These are phyloP conservation scores for Sclerospora graminicola DNA, from an alignment of 352 stramenopile genomes.

Conservation along the genomic window DNA sequence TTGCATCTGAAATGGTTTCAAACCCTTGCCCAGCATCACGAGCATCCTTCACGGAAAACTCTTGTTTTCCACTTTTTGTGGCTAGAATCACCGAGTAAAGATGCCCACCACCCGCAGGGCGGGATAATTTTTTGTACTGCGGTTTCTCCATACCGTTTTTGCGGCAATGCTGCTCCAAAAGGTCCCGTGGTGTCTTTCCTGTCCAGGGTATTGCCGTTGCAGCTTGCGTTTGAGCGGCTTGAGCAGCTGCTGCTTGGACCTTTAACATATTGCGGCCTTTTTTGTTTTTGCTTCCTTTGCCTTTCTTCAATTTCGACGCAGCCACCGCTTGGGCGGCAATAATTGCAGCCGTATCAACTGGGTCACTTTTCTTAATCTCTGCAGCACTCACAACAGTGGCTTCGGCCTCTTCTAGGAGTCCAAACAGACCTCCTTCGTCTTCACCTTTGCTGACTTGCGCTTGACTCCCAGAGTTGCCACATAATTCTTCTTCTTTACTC, in stretches of 20 bases:
- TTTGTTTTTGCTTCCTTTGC: slow-evolving; percentile 27
- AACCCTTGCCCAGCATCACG: slow-evolving; percentile 34
- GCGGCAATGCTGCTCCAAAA: slow-evolving; percentile 83
- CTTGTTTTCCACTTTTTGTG: slow-evolving; percentile 32
- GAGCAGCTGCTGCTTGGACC: slow-evolving; percentile 10
- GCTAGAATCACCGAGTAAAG: slow-evolving; percentile 48
- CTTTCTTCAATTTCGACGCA: slow-evolving; percentile 18
- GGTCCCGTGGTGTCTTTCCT: slow-evolving; percentile 78
- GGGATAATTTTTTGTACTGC: slow-evolving; percentile 55
- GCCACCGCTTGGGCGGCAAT: slow-evolving; percentile 16
- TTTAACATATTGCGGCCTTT: slow-evolving; percentile 22
- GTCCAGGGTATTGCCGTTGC: slow-evolving; percentile 31
- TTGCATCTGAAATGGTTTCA: slow-evolving; percentile 54
- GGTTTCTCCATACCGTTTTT: slow-evolving; percentile 79
- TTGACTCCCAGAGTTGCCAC: too few species aligned
- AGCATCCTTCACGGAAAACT: slow-evolving; percentile 29
- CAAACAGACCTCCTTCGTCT: slow-evolving; percentile 33
- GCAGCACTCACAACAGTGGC: slow-evolving; percentile 21
- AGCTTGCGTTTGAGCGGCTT: slow-evolving; percentile 12
- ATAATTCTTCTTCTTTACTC: too few species aligned
- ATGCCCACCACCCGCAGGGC: slow-evolving; percentile 14
- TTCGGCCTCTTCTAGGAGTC: slow-evolving; percentile 30
- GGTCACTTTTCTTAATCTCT: slow-evolving; percentile 32
- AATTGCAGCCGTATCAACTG: slow-evolving; percentile 15
- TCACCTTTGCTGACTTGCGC: too few species aligned